These are phyloP conservation scores for Fragilaria radians DNA, from an alignment of 108 stramenopile genomes.

Conservation along the genomic window DNA sequence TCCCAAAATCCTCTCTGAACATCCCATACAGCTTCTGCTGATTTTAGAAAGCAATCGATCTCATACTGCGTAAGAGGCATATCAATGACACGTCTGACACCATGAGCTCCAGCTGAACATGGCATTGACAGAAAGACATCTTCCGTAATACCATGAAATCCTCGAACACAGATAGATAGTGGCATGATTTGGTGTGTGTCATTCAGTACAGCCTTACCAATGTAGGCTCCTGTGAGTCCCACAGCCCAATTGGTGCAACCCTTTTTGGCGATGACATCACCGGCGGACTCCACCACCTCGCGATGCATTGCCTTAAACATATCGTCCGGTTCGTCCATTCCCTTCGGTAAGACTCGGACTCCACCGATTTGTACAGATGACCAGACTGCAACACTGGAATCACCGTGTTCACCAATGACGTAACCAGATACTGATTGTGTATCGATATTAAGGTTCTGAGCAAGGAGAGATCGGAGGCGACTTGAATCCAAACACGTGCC, in stretches of 20 bases:
- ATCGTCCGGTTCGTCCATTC: conserved; percentile 20
- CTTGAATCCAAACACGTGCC: conserved; percentile 39
- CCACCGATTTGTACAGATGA: conserved; percentile 35
- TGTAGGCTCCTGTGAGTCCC: conserved; percentile 26
- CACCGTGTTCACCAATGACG: conserved; percentile 55
- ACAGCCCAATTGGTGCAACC: conserved; percentile 52
- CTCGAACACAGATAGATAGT: conserved; percentile 36
- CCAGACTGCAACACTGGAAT: conserved; percentile 44
- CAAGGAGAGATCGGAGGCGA: conserved; percentile 36
- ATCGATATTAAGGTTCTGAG: conserved; percentile 22
- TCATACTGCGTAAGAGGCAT: conserved; percentile 22
- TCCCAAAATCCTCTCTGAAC: conserved; percentile 38
- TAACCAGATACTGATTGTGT: conserved; percentile 24
- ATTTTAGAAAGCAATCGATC: conserved; percentile 16
- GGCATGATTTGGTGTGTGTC: conserved; percentile 37
- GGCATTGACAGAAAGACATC: conserved; percentile 43
- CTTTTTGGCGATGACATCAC: conserved; percentile 37
- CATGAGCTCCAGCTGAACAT: conserved; percentile 21
- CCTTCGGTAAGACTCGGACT: conserved; percentile 14
- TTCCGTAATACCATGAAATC: conserved; percentile 32
- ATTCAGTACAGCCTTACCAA: conserved; percentile 30
- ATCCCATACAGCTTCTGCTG: conserved; percentile 26
- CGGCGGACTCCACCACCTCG: conserved; percentile 32
- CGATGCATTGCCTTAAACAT: conserved; percentile 25
- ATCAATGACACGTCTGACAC: conserved; percentile 17